Evolutionary conservation across 164 flowering plant species (phyloP).

Genomic region (Berberis vulgaris): DNA sequence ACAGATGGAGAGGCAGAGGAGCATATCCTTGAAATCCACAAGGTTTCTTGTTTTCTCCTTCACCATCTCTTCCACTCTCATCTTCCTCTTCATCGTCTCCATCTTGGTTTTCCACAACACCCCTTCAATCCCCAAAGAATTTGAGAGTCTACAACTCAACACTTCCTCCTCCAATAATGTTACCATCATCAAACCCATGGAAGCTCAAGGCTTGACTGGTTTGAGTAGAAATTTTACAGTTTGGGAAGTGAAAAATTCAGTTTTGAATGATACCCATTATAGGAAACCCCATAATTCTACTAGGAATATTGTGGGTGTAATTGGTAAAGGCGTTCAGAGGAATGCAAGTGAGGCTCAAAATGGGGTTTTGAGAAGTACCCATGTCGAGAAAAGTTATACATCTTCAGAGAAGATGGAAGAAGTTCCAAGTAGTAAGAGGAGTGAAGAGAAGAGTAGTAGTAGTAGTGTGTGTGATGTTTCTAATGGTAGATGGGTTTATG

Average conservation of each 20-base stretch:
- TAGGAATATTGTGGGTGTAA: constrained; percentile 15
- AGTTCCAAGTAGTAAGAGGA: constrained; percentile 5
- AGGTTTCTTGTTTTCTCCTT: constrained; percentile 24
- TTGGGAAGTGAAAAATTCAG: constrained; percentile 10
- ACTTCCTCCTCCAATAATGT: constrained; percentile 18
- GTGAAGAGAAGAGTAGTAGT: constrained; percentile 11
- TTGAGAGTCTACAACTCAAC: neutral
- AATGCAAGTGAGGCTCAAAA: neutral
- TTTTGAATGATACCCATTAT: constrained; percentile 24
- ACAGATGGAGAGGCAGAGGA: no score
- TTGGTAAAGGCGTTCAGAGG: constrained; percentile 6
- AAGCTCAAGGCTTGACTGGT: constrained; percentile 1
- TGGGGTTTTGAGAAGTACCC: no score
- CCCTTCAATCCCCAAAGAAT: constrained; percentile 20
- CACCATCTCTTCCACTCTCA: constrained; percentile 38
- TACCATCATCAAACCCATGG: no score
- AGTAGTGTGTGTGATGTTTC: constrained; percentile 50
- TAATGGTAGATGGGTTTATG: constrained; percentile 67
- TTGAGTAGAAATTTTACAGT: constrained; percentile 20
- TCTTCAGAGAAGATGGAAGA: constrained; percentile 2
- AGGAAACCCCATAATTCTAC: constrained; percentile 18
- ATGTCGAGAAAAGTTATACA: no score
- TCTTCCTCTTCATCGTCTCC: constrained; percentile 37
- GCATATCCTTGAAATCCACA: no score
- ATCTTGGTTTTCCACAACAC: constrained; percentile 34